These are phyloP conservation scores for Lecanosticta acicola DNA, from an alignment of 2,329 filamentous ascomycete genomes.

Conservation along the genomic window DNA sequence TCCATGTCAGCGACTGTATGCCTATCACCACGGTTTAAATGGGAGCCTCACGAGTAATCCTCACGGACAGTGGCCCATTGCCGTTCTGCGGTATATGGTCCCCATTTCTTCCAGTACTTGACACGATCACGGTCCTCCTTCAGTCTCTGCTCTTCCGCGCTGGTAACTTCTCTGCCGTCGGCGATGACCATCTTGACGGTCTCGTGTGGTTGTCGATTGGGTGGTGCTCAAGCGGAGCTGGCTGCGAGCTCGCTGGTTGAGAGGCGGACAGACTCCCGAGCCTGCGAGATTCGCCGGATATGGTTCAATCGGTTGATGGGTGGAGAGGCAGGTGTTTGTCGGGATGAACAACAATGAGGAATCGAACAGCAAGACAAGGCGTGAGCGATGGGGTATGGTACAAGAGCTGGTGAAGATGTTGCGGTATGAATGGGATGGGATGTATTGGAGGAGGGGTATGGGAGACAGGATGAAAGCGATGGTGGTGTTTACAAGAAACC, in stretches of 20 bases:
- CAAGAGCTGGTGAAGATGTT: neutral
- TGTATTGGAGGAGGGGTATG: neutral
- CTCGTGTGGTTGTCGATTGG: neutral
- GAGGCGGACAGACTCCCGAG: neutral
- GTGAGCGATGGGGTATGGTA: too few species aligned
- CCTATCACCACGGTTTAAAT: neutral
- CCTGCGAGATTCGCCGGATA: neutral
- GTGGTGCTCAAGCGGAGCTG: neutral
- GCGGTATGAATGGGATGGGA: neutral
- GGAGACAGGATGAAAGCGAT: slow-evolving; percentile 3
- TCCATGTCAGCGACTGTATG: slow-evolving; percentile 11
- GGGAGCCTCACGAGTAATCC: slow-evolving; percentile 66
- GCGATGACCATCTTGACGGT: slow-evolving; percentile 70
- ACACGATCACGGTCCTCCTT: slow-evolving; percentile 74
- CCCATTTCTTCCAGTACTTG: slow-evolving; percentile 99
- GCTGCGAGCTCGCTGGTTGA: slow-evolving; percentile 2
- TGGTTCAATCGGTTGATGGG: neutral
- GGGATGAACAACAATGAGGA: too few species aligned
- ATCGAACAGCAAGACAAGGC: too few species aligned
- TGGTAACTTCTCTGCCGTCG: slow-evolving; percentile 80
- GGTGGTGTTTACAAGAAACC: slow-evolving; percentile 1
- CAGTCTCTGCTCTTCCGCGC: slow-evolving; percentile 83
- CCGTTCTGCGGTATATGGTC: slow-evolving; percentile 84
- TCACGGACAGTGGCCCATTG: slow-evolving; percentile 77
- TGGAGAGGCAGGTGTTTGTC: neutral